A percentile compares a stretch with the other conserved stretches of the same genome.
Conservation (phyloP, 116 monocot species). For the Dioscorea cayenensis region DNA sequence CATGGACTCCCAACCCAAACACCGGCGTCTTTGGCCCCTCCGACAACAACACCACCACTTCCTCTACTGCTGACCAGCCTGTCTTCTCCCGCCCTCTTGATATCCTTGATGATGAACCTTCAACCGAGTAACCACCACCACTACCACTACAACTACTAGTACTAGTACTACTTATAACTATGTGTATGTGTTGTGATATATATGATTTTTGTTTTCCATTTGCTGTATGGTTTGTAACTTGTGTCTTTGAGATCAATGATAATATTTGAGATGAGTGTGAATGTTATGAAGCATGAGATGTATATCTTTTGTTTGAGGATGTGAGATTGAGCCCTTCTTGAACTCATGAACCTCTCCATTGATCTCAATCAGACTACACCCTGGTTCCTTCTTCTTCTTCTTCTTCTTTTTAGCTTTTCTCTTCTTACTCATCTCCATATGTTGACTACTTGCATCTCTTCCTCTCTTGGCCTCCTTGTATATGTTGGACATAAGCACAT, state of each 20-base stretch:
- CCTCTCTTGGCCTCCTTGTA: constrained; percentile 5
- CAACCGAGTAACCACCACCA: too few relatives aligned
- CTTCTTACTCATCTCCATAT: constrained; percentile 15
- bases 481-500: constrained; percentile 19
- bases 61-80: constrained; percentile 33
- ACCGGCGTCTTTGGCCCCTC: constrained; percentile 33
- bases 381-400: constrained; percentile 18
- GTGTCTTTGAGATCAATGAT: not conserved
- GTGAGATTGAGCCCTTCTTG: constrained; percentile 6
- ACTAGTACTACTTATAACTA: constrained; percentile 20
- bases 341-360: constrained; percentile 26
- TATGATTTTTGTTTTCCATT: not conserved
- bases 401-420: constrained; percentile 4
- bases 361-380: constrained; percentile 20
- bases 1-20: constrained; percentile 23
- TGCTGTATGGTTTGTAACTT: not conserved
- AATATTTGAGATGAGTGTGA: not conserved
- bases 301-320: not conserved
- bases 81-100: constrained; percentile 49
- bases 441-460: not conserved
- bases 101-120: too few relatives aligned
- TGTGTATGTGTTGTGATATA: not conserved
- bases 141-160: not conserved
- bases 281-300: not conserved
- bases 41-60: constrained; percentile 1